These are phyloP conservation scores for Cyberlindnera lachancei DNA, from an alignment of 805 yeast genomes.

Conservation along the genomic window DNA sequence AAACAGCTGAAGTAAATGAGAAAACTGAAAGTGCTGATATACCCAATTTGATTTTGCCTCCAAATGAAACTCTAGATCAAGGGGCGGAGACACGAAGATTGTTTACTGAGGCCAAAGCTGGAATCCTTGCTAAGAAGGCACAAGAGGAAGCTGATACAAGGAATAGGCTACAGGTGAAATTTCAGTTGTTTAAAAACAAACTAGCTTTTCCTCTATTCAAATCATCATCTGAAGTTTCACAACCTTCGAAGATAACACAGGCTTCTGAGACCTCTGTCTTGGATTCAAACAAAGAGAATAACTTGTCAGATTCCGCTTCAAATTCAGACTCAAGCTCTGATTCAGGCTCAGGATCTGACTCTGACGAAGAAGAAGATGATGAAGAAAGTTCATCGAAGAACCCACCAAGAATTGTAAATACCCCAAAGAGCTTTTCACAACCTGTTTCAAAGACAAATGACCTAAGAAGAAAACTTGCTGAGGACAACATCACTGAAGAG, in stretches of 20 bases:
- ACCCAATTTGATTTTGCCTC: slow-evolving; percentile 4
- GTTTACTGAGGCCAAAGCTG: slow-evolving; percentile 11
- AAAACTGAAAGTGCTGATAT: neutral
- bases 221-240: too few relatives aligned
- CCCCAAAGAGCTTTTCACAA: slow-evolving; percentile 32
- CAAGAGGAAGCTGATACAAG: too few relatives aligned
- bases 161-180: too few relatives aligned
- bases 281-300: neutral
- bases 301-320: slow-evolving; percentile 33
- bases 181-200: too few relatives aligned
- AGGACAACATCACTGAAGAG: slow-evolving; percentile 4
- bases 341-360: slow-evolving; percentile 22
- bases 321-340: slow-evolving; percentile 34
- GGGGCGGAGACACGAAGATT: slow-evolving; percentile 6
- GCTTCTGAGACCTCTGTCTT: neutral
- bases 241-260: too few relatives aligned
- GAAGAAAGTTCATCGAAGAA: slow-evolving; percentile 23
- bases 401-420: slow-evolving; percentile 38
- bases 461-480: slow-evolving; percentile 13
- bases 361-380: slow-evolving; percentile 17
- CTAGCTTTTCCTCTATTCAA: too few relatives aligned
- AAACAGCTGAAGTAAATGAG: neutral
- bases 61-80: slow-evolving; percentile 1
- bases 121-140: slow-evolving; percentile 6
- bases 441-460: slow-evolving; percentile 5